phyloP scores from a whole-genome alignment of 306 rosid species.

The Notholithocarpus densiflorus region DNA sequence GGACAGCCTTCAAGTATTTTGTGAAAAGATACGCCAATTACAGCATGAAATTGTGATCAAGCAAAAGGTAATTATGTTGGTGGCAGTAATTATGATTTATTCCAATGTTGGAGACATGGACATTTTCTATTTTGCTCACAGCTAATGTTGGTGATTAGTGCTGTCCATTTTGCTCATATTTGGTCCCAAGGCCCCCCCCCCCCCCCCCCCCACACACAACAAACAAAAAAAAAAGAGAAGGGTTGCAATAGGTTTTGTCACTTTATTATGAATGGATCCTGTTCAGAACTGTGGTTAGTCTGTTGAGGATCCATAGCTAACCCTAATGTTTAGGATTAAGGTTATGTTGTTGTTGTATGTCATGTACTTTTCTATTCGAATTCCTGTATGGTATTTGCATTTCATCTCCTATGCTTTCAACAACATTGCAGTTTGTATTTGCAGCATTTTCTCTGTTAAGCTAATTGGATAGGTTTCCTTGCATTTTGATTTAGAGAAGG shows the following conservation, averaged over 20 bases:
- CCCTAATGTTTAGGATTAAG: neutral
- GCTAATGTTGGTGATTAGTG: neutral
- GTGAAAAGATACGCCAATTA: conserved; percentile 60
- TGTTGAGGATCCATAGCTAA: too few relatives aligned
- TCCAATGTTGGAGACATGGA: neutral
- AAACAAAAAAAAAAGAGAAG: too few relatives aligned
- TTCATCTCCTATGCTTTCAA: neutral
- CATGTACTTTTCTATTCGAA: neutral
- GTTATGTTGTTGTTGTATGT: neutral
- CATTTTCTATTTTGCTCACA: neutral
- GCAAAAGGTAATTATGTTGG: conserved; percentile 50
- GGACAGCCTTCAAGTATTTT: conserved; percentile 66
- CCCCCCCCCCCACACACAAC: too few relatives aligned
- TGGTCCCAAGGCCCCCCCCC: too few relatives aligned
- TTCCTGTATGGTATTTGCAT: neutral
- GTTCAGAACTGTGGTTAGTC: too few relatives aligned
- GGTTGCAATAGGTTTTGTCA: too few relatives aligned
- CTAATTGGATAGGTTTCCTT: too few relatives aligned
- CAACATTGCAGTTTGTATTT: neutral
- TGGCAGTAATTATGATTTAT: neutral
- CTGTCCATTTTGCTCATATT: too few relatives aligned
- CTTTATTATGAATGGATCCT: too few relatives aligned
- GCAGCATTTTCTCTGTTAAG: too few relatives aligned
- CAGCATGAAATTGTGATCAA: conserved; percentile 61
- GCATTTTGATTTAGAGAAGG: too few relatives aligned